phyloP scores from a whole-genome alignment of 106 monocot genomes.

The Ottelia alismoides region DNA sequence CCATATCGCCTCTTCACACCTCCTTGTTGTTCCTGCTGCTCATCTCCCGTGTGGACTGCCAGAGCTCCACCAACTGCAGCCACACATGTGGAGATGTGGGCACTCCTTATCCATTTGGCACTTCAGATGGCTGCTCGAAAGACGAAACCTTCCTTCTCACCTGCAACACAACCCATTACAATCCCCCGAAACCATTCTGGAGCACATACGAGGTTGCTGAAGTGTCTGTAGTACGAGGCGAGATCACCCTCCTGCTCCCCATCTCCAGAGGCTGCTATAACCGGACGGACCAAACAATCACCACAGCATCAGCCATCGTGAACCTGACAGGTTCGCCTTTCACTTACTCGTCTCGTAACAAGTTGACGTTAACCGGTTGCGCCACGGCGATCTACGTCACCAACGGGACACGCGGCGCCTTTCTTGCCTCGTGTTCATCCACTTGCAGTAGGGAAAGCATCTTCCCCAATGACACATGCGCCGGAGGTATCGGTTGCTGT shows the following conservation, averaged over 20 bases:
- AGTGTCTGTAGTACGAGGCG: not conserved
- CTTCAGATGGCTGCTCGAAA: not conserved
- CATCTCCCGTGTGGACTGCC: too few relatives aligned
- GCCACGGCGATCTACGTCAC: not conserved
- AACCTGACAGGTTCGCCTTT: not conserved
- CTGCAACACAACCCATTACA: not conserved
- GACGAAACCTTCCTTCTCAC: not conserved
- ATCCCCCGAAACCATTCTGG: not conserved
- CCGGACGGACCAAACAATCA: not conserved
- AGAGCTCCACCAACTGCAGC: not conserved
- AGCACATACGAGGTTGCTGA: not conserved
- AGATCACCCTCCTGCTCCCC: not conserved
- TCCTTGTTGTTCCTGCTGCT: too few relatives aligned
- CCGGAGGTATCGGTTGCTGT: slow-evolving; percentile 1
- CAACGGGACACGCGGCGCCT: not conserved
- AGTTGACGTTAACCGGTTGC: too few relatives aligned
- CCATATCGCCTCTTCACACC: too few relatives aligned
- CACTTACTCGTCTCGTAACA: too few relatives aligned
- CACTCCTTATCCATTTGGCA: not conserved
- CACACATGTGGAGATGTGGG: not conserved
- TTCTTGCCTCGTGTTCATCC: not conserved
- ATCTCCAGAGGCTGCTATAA: not conserved
- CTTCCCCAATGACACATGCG: not conserved
- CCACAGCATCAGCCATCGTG: not conserved
- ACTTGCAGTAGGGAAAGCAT: not conserved